Evolutionary conservation across 2,329 filamentous ascomycete species (phyloP).

Genomic region (Didymosphaeria variabile): DNA sequence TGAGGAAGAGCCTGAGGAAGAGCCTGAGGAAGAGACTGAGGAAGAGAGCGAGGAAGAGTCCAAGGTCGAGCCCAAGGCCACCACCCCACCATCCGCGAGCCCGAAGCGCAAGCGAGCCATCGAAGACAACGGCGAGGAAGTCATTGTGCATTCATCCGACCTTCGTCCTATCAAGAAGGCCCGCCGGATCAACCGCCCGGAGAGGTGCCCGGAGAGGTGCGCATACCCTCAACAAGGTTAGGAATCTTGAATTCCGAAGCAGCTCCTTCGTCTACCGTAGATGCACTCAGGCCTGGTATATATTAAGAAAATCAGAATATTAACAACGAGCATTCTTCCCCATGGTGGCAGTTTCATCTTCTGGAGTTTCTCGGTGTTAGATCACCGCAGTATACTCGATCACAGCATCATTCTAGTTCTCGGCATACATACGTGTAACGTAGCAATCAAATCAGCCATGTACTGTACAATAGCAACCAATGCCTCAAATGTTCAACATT

Average conservation of each 20-base stretch:
- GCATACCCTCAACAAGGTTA: background rate
- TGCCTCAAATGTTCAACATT: too few species aligned
- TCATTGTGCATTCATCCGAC: background rate
- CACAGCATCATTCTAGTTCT: background rate
- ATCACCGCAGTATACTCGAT: too few species aligned
- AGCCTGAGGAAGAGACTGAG: background rate
- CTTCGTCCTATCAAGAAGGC: background rate
- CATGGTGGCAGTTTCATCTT: too few species aligned
- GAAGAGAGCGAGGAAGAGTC: background rate
- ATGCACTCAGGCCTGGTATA: background rate
- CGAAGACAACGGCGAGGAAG: background rate
- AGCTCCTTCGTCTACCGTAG: background rate
- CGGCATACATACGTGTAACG: too few species aligned
- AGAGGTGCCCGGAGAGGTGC: background rate
- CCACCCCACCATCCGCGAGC: background rate
- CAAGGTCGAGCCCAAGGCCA: background rate
- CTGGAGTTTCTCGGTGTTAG: too few species aligned
- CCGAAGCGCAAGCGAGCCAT: slow-evolving; percentile 4
- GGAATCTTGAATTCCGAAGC: background rate
- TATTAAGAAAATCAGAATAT: too few species aligned
- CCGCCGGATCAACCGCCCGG: too few species aligned
- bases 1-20: background rate
- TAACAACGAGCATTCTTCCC: too few species aligned
- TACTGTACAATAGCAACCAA: background rate
- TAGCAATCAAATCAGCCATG: too few species aligned